Conservation (phyloP, 805 yeast species). For the Starmerella gropengiesseri region DNA sequence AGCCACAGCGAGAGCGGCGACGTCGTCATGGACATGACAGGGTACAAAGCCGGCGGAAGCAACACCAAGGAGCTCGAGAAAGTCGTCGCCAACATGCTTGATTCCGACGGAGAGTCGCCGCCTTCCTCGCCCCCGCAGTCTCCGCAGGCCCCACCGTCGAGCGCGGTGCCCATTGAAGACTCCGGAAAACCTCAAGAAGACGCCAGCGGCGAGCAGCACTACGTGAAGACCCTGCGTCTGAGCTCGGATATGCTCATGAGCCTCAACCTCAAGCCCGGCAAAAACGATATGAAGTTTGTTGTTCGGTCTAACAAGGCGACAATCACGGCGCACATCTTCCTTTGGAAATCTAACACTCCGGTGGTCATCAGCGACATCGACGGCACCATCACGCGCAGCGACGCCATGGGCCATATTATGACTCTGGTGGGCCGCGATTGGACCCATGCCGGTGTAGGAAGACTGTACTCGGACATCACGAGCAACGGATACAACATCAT, state of each 20-base stretch:
- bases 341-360: conserved; percentile 78
- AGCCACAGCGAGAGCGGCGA: conserved; percentile 75
- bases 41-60: conserved; percentile 66
- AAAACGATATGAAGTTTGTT: conserved; percentile 64
- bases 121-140: conserved; percentile 8
- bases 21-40: conserved; percentile 83
- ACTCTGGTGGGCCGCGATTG: conserved; percentile 92
- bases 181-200: no score
- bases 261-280: conserved; percentile 65
- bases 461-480: conserved; percentile 73
- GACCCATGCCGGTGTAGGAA: conserved; percentile 96
- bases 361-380: conserved; percentile 95
- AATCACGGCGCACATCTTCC: conserved; percentile 58
- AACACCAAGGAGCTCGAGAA: conserved; percentile 63
- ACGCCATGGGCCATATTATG: conserved; percentile 91
- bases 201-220: conserved; percentile 27
- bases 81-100: conserved; percentile 33
- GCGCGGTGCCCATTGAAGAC: no score
- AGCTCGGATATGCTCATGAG: conserved; percentile 80
- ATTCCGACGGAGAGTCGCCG: conserved; percentile 9
- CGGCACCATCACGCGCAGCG: conserved; percentile 95
- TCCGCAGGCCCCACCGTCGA: background rate
- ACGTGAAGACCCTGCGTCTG: conserved; percentile 76
- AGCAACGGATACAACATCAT: conserved; percentile 85
- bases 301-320: conserved; percentile 76